Evolutionary conservation across 768 basidiomycete species (phyloP).

Genomic region (Rhizopogon vulgaris): DNA sequence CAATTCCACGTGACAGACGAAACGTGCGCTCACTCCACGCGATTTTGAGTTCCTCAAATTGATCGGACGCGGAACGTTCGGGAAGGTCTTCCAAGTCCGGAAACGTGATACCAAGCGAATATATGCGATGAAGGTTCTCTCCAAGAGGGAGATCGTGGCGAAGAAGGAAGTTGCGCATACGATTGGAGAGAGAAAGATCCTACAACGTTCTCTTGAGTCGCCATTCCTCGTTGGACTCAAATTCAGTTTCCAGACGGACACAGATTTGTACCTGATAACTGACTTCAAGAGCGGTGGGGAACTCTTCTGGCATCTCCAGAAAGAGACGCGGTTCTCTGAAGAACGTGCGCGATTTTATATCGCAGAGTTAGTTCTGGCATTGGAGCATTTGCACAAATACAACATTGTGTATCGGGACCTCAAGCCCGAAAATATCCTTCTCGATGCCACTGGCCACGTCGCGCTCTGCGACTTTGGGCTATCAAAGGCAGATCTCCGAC

Average conservation of each 20-base stretch:
- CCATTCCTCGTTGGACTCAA: conserved; percentile 98
- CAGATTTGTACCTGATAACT: conserved; percentile 92
- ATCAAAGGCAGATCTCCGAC: conserved; percentile 89
- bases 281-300: conserved; percentile 99
- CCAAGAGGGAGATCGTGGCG: conserved; percentile 97
- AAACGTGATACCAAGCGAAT: conserved; percentile 98
- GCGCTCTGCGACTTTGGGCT: conserved; percentile 98
- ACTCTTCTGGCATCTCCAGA: conserved; percentile 96
- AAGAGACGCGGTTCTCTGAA: conserved; percentile 90
- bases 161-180: conserved; percentile 99
- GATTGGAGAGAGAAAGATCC: conserved; percentile 97
- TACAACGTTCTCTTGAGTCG: conserved; percentile 86
- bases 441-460: conserved; percentile 97
- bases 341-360: conserved; percentile 95
- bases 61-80: conserved; percentile 97
- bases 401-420: conserved; percentile 95
- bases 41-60: conserved; percentile 99
- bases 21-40: conserved; percentile 82
- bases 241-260: conserved; percentile 96
- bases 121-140: conserved; percentile 99
- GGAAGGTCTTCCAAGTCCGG: conserved; percentile 97
- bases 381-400: conserved; percentile 97
- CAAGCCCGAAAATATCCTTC: conserved; percentile 97
- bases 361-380: conserved; percentile 88
- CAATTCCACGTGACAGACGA: conserved; percentile 47